These are phyloP conservation scores for Saccharomycopsis sp. DNA, from an alignment of 805 yeast genomes.

Conservation along the genomic window DNA sequence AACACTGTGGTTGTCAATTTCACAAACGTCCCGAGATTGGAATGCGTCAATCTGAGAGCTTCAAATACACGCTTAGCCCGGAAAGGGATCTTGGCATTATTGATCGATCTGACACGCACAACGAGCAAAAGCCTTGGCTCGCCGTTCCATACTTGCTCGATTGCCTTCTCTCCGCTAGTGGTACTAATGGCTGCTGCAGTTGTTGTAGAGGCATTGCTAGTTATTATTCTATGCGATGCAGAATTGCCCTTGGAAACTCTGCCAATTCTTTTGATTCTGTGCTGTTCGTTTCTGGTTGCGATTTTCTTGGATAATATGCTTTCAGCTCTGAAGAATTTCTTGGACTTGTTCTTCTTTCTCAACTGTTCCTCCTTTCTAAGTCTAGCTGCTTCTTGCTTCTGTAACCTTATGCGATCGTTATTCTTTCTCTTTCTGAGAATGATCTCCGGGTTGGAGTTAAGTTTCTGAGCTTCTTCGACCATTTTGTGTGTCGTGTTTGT, in stretches of 20 bases:
- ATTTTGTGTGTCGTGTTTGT: slow-evolving; percentile 8
- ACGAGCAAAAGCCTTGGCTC: slow-evolving; percentile 54
- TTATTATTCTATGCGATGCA: slow-evolving; percentile 19
- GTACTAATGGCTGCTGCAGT: slow-evolving; percentile 28
- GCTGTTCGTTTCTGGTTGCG: slow-evolving; percentile 60
- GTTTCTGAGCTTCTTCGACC: slow-evolving; percentile 31
- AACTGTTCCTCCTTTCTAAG: slow-evolving; percentile 42
- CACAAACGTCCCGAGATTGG: slow-evolving; percentile 67
- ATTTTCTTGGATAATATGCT: slow-evolving; percentile 59
- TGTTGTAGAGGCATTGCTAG: slow-evolving; percentile 18
- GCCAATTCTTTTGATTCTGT: slow-evolving; percentile 58
- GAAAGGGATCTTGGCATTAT: slow-evolving; percentile 55
- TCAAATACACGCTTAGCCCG: slow-evolving; percentile 54
- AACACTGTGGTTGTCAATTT: slow-evolving; percentile 52
- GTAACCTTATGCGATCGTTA: slow-evolving; percentile 65
- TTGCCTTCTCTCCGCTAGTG: slow-evolving; percentile 22
- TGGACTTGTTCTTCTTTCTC: slow-evolving; percentile 37
- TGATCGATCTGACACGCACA: slow-evolving; percentile 60
- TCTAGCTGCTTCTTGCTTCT: slow-evolving; percentile 62
- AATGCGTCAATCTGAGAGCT: slow-evolving; percentile 52
- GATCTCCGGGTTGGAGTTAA: slow-evolving; percentile 69
- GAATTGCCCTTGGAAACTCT: slow-evolving; percentile 33
- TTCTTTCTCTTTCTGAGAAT: slow-evolving; percentile 73
- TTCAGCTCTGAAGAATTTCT: slow-evolving; percentile 68
- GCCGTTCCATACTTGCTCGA: slow-evolving; percentile 31